Evolutionary conservation across 371 early-diverging fungal genomes (phyloP).

Genomic region (Apophysomyces sp.): DNA sequence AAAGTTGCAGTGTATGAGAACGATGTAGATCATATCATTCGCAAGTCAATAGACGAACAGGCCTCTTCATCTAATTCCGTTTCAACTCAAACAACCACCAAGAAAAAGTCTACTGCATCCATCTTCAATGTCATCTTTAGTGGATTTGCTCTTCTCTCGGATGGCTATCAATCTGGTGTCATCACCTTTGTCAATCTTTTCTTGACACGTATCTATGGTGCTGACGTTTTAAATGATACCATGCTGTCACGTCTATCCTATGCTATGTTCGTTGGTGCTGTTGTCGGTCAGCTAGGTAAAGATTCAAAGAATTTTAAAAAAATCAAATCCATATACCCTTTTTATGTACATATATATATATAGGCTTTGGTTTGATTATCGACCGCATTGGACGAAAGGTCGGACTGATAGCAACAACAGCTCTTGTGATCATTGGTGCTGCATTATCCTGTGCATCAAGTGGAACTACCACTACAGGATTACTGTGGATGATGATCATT

Average conservation of each 20-base stretch:
- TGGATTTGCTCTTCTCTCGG: constrained; percentile 27
- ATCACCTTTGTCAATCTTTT: constrained; percentile 26
- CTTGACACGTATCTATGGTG: constrained; percentile 23
- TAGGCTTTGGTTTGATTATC: constrained; percentile 47
- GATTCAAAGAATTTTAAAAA: not conserved
- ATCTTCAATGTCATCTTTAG: constrained; percentile 26
- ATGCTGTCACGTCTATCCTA: constrained; percentile 31
- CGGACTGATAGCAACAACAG: constrained; percentile 49
- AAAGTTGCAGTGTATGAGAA: not conserved
- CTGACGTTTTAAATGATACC: constrained; percentile 13
- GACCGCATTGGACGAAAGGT: constrained; percentile 56
- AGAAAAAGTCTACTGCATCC: constrained; percentile 10
- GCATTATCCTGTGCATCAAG: constrained; percentile 44
- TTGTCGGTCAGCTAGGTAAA: constrained; percentile 35
- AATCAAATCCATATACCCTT: not conserved
- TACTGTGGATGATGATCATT: constrained; percentile 56
- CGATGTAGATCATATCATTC: not conserved
- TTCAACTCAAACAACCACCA: not conserved
- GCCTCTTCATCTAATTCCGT: not conserved
- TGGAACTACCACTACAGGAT: constrained; percentile 25
- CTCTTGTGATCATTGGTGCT: constrained; percentile 51
- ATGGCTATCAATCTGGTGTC: constrained; percentile 33
- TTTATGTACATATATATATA: not conserved
- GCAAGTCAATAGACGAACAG: not conserved
- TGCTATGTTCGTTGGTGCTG: constrained; percentile 36